Percentiles rank a stretch among this genome's conserved stretches.
phyloP scores from a whole-genome alignment of 352 stramenopile genomes.

The Phytophthora crassamura region DNA sequence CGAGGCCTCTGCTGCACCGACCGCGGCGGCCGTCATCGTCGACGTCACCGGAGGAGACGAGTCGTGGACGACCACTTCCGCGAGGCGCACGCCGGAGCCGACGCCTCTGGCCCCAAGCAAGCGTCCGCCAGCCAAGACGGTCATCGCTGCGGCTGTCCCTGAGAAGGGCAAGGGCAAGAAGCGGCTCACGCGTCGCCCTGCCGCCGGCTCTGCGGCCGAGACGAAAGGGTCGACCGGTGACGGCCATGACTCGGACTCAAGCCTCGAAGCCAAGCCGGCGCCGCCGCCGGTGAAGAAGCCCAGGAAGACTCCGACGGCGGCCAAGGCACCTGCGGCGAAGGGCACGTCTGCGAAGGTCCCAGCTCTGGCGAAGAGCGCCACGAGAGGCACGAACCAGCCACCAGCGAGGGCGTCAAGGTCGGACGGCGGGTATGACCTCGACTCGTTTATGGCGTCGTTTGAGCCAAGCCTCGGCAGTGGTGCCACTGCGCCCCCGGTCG shows the following conservation, averaged over 20 bases:
- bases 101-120: conserved; percentile 1
- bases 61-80: neutral
- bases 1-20: conserved; percentile 3
- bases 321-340: neutral
- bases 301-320: conserved; percentile 2
- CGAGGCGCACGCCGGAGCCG: conserved; percentile 11
- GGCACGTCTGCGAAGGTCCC: neutral
- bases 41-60: conserved; percentile 11
- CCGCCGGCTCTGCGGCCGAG: neutral
- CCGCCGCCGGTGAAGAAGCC: conserved; percentile 5
- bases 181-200: neutral
- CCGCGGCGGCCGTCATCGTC: conserved; percentile 2
- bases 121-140: conserved; percentile 3
- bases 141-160: neutral
- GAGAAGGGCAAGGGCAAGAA: conserved; percentile 13
- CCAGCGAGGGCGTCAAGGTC: neutral
- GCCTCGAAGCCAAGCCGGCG: conserved; percentile 5
- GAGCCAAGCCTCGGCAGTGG: neutral
- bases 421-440: conserved; percentile 7
- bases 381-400: too few species aligned
- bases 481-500: too few species aligned
- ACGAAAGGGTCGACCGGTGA: neutral
- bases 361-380: neutral
- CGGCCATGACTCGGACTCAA: neutral
- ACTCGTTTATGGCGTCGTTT: conserved; percentile 11